Evolutionary conservation across 495 filamentous ascomycete species (phyloP), one percentile per base, ranked within the genome.

Genomic region (Tuber umbilicatum): DNA sequence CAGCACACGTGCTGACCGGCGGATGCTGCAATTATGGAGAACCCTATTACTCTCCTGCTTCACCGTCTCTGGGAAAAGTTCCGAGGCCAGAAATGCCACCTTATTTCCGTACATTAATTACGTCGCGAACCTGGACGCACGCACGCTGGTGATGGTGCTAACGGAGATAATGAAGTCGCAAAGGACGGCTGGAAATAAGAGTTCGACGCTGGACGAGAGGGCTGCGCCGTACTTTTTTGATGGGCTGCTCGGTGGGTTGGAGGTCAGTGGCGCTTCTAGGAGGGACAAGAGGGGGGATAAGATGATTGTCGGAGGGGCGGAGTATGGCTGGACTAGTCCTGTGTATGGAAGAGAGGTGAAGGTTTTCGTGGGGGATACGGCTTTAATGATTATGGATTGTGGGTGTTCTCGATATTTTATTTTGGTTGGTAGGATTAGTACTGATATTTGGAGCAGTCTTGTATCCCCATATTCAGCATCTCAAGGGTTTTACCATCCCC

Each of bases 381-480:
- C 80, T 19, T 71, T 81, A 43, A 81, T 81, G 80, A 81, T 81
- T 45, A 81, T 81, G 80, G 80, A 81, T 75, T 81, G 80, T 81
- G 72, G 64, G 80, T 39, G 35, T 60, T 69, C 70, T 40, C 69
- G 64, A 47, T n/a, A 17, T 70, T 23, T 5, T 7, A 12, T 47
- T 70, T 72, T 19, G 6, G 50, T 69, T 68, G 74, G 45, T 39
- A 37, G 40, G 41, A 41, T 16, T 74, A 35, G 38, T 35, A 40
- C 77, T 79, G 43, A 79, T 70, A 16, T 71, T 31, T 70, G 12
- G 23, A 31, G 50, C 50, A 81, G 80, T 81, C 50, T 43, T 81
- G 38, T 81, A 81, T 55, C 80, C 80, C 23, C 76, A 81, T 55
- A 79, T 81, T 68, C 71, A 76, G 40, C 80, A 81, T 68, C 76